These are phyloP conservation scores for Tillandsia fasciculata DNA, from an alignment of 176 grass and related monocot genomes.

Conservation along the genomic window DNA sequence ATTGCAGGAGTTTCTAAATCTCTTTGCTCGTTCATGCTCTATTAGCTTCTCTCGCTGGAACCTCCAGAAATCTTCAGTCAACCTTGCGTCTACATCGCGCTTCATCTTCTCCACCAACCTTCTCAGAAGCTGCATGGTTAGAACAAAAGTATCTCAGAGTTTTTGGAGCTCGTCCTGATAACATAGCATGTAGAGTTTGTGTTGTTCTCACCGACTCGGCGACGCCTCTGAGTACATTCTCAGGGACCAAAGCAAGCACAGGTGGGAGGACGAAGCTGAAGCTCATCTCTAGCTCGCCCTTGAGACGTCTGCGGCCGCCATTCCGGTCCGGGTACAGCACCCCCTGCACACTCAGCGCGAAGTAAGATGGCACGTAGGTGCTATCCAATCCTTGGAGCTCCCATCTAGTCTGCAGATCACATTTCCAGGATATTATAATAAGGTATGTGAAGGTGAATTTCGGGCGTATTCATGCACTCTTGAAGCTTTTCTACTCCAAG, in stretches of 20 bases:
- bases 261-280: conserved; percentile 71
- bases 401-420: conserved; percentile 55
- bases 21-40: not conserved
- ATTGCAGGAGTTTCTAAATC: not conserved
- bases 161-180: not conserved
- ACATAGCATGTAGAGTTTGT: not conserved
- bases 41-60: conserved; percentile 58
- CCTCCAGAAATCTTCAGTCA: conserved; percentile 54
- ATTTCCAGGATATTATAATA: not conserved
- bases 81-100: conserved; percentile 40
- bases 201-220: conserved; percentile 39
- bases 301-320: conserved; percentile 34
- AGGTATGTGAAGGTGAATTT: no score
- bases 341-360: conserved; percentile 53
- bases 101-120: conserved; percentile 69
- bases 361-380: conserved; percentile 46
- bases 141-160: not conserved
- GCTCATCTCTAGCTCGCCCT: conserved; percentile 64
- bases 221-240: conserved; percentile 58
- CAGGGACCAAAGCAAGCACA: conserved; percentile 55
- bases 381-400: conserved; percentile 53
- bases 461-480: no score
- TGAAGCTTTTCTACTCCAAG: no score
- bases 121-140: conserved; percentile 42
- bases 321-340: conserved; percentile 62